Conservation (phyloP, 2,329 filamentous ascomycete species). For the Pseudogymnoascus pannorum region DNA sequence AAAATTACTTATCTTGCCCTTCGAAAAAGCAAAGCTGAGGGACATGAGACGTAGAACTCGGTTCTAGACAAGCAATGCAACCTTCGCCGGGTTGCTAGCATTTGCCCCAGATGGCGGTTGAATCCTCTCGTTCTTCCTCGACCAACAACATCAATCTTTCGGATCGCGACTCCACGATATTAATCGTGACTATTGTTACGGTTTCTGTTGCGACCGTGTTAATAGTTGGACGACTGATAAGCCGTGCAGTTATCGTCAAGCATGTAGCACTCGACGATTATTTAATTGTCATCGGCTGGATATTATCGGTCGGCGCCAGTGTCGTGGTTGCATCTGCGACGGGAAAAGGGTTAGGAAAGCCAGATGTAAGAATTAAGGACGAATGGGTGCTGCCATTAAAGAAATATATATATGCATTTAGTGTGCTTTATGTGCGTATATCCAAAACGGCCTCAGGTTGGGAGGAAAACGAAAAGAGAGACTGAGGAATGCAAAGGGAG, state of each 20-base stretch:
- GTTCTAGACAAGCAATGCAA: neutral
- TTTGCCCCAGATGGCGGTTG: neutral
- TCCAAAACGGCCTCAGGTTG: neutral
- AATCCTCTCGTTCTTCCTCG: neutral
- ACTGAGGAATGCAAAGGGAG: neutral
- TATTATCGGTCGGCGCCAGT: conserved; percentile 57
- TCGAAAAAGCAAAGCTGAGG: neutral
- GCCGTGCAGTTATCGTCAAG: neutral
- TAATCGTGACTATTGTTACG: neutral
- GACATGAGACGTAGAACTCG: neutral
- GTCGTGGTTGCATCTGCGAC: conserved; percentile 58
- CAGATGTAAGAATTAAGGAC: conserved; percentile 49
- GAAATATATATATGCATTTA: conserved; percentile 52
- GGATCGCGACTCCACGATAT: neutral
- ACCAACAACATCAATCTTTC: neutral
- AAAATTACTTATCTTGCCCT: neutral
- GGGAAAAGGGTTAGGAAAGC: conserved; percentile 56
- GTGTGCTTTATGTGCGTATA: conserved; percentile 46
- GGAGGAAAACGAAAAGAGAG: neutral
- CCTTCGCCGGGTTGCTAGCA: neutral
- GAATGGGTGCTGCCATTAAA: conserved; percentile 44
- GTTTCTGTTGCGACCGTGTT: neutral
- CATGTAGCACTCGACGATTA: conserved; percentile 61
- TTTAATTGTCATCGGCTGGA: conserved; percentile 70
- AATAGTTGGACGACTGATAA: neutral